These are phyloP conservation scores for Neonectria sp. DNA, from an alignment of 2,329 filamentous ascomycete genomes.

Conservation along the genomic window DNA sequence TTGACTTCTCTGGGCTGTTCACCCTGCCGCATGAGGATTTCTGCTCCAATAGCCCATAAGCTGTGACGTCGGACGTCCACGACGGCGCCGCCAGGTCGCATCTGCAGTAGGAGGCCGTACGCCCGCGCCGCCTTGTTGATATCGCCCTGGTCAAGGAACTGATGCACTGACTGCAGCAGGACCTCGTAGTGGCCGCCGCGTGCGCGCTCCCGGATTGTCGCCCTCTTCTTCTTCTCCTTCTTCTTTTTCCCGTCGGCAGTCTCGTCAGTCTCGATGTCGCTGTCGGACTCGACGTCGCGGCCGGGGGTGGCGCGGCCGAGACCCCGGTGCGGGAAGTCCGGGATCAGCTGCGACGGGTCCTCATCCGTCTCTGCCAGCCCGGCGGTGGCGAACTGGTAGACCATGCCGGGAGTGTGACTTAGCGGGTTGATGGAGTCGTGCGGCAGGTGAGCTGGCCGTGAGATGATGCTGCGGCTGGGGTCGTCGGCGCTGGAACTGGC, in stretches of 20 bases:
- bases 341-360: slow-evolving; percentile 55
- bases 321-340: slow-evolving; percentile 68
- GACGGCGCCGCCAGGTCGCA: slow-evolving; percentile 55
- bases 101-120: slow-evolving; percentile 80
- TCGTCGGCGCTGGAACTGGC: slow-evolving; percentile 18
- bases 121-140: slow-evolving; percentile 80
- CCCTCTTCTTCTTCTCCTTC: slow-evolving; percentile 38
- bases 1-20: slow-evolving; percentile 50
- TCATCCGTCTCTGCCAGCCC: slow-evolving; percentile 65
- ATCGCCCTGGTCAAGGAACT: slow-evolving; percentile 79
- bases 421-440: slow-evolving; percentile 66
- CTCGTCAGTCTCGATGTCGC: slow-evolving; percentile 74
- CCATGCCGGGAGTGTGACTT: slow-evolving; percentile 67
- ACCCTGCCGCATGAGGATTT: slow-evolving; percentile 80
- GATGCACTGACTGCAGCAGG: slow-evolving; percentile 79
- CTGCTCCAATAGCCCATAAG: slow-evolving; percentile 88
- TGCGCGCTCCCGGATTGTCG: slow-evolving; percentile 25
- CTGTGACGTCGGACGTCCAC: slow-evolving; percentile 79
- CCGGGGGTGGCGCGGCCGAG: slow-evolving; percentile 28
- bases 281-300: slow-evolving; percentile 36
- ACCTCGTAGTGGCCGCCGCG: slow-evolving; percentile 71
- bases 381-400: slow-evolving; percentile 68
- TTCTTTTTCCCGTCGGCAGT: slow-evolving; percentile 54
- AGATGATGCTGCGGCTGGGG: not conserved
- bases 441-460: slow-evolving; percentile 44